A percentile compares a stretch with the other conserved stretches of the same genome.
Evolutionary conservation across 768 basidiomycete genomes (phyloP).

Genomic region (Termitomyces sp.): DNA sequence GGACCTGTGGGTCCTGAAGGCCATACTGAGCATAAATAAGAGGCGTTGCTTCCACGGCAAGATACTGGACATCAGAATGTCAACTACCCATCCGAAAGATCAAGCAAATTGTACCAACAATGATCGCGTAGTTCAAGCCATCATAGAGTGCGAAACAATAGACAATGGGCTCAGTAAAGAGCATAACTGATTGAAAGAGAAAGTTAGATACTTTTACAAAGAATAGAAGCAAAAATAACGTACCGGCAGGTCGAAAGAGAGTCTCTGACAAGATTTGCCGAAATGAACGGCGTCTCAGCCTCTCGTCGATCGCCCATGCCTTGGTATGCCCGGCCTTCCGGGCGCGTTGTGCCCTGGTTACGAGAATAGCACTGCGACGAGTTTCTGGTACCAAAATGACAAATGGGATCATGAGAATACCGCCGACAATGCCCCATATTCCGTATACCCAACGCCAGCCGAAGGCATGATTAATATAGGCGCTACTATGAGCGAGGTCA

Average conservation of each 20-base stretch:
- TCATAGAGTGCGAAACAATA: constrained; percentile 24
- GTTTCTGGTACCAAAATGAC: constrained; percentile 21
- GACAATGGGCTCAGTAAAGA: constrained; percentile 24
- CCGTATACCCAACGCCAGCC: constrained; percentile 25
- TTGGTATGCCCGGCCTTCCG: constrained; percentile 12
- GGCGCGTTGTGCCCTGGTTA: constrained; percentile 18
- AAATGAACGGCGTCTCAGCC: constrained; percentile 15
- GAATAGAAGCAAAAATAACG: neutral
- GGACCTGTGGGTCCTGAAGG: constrained; percentile 15
- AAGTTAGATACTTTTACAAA: too few relatives aligned
- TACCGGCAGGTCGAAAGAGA: constrained; percentile 21
- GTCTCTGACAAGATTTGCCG: constrained; percentile 19
- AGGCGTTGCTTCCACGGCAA: constrained; percentile 22
- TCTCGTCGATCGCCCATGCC: constrained; percentile 23
- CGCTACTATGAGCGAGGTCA: constrained; percentile 7
- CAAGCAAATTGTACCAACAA: constrained; percentile 6
- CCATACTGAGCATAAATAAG: constrained; percentile 22
- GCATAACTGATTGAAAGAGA: constrained; percentile 15
- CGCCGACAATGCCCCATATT: constrained; percentile 22
- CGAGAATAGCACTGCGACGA: constrained; percentile 20
- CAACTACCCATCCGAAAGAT: neutral
- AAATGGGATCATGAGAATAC: constrained; percentile 17
- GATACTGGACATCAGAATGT: constrained; percentile 14
- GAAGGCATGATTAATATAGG: constrained; percentile 20
- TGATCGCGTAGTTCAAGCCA: constrained; percentile 23